Evolutionary conservation across 306 rosid species (phyloP).

Genomic region (Vigna reflexopilosa): DNA sequence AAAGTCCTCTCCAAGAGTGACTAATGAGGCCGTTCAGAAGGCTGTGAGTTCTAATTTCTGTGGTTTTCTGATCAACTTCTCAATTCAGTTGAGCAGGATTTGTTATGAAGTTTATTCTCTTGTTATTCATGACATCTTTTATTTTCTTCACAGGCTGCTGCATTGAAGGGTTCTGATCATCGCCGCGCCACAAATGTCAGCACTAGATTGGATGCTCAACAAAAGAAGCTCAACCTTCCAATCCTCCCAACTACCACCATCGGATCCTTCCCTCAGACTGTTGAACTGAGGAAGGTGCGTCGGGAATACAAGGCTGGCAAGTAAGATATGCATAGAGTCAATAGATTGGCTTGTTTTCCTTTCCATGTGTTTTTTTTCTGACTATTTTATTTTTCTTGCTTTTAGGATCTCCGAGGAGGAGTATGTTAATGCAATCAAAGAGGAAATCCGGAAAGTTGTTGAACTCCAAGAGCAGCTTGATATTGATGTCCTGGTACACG

Average conservation of each 20-base stretch:
- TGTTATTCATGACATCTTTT: slow-evolving; percentile 23
- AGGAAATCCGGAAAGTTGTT: slow-evolving; percentile 79
- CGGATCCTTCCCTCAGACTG: slow-evolving; percentile 95
- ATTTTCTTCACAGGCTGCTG: slow-evolving; percentile 75
- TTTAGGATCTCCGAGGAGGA: slow-evolving; percentile 86
- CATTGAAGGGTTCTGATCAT: slow-evolving; percentile 88
- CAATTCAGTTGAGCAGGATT: slow-evolving; percentile 24
- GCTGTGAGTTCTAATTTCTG: slow-evolving; percentile 65
- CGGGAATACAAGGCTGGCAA: slow-evolving; percentile 93
- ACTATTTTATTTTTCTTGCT: slow-evolving; percentile 23
- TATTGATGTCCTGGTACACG: slow-evolving; percentile 93
- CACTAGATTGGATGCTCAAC: slow-evolving; percentile 89
- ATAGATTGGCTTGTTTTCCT: slow-evolving; percentile 13
- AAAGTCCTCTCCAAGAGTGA: slow-evolving; percentile 51
- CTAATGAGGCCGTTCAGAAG: slow-evolving; percentile 70
- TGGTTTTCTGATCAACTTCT: neutral
- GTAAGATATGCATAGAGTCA: slow-evolving; percentile 46
- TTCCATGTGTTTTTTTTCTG: slow-evolving; percentile 13
- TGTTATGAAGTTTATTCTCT: neutral
- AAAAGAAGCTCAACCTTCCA: slow-evolving; percentile 94
- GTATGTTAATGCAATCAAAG: slow-evolving; percentile 72
- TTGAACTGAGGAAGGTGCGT: slow-evolving; percentile 85
- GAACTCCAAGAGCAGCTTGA: slow-evolving; percentile 91
- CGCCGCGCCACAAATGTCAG: slow-evolving; percentile 86
- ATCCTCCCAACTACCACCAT: slow-evolving; percentile 94